Evolutionary conservation across 345 rosid genomes (phyloP).

Genomic region (Populus alba): DNA sequence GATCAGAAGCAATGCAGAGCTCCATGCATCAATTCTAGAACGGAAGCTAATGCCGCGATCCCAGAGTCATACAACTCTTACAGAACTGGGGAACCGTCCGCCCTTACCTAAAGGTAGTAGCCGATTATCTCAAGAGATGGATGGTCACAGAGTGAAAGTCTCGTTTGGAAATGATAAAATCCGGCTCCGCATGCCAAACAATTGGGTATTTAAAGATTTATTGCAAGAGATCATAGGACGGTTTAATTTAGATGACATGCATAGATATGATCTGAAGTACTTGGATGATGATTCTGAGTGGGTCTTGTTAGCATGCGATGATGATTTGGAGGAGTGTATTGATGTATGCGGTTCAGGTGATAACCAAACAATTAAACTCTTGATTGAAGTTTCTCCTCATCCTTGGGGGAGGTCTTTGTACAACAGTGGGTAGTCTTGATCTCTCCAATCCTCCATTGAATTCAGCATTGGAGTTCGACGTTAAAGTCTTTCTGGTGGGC

Average conservation of each 20-base stretch:
- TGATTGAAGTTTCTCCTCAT: conserved; percentile 56
- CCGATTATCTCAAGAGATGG: conserved; percentile 40
- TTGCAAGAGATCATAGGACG: conserved; percentile 63
- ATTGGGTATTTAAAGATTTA: conserved; percentile 50
- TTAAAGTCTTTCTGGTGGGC: background rate
- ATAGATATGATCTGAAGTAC: conserved; percentile 69
- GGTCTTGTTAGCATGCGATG: conserved; percentile 86
- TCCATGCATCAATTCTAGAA: conserved; percentile 46
- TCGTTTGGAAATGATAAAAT: conserved; percentile 61
- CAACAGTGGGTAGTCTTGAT: conserved; percentile 32
- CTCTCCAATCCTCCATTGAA: background rate
- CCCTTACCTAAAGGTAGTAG: conserved; percentile 19
- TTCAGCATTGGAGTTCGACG: background rate
- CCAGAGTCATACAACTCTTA: conserved; percentile 37
- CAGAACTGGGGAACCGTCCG: conserved; percentile 33
- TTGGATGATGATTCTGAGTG: conserved; percentile 93
- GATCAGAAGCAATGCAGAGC: conserved; percentile 45
- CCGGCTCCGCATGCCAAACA: conserved; percentile 54
- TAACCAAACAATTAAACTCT: conserved; percentile 56
- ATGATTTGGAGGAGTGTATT: conserved; percentile 80
- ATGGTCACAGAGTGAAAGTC: conserved; percentile 60
- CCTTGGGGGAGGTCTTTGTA: conserved; percentile 38
- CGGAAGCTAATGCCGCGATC: conserved; percentile 40
- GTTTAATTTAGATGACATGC: conserved; percentile 56
- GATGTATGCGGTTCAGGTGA: conserved; percentile 53